phyloP scores from a whole-genome alignment of 129 eudicot species.

The Helichrysum umbraculigerum region DNA sequence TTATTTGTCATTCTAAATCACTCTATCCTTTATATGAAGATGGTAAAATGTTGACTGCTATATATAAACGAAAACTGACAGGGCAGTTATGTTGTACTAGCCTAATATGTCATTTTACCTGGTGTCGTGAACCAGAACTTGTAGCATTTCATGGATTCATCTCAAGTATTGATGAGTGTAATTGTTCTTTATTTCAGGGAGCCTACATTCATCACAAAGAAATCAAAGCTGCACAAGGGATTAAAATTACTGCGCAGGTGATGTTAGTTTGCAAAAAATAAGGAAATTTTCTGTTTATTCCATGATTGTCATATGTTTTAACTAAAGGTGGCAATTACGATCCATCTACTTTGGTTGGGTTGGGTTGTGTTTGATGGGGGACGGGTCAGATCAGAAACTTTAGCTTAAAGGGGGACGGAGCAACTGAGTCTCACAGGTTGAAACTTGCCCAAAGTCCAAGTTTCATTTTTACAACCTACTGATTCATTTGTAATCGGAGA shows the following conservation, averaged over 20 bases:
- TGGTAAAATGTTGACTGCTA: neutral
- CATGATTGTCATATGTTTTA: neutral
- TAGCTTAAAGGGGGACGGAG: neutral
- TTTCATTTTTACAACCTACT: neutral
- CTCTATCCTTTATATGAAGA: neutral
- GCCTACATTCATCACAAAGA: conserved; percentile 80
- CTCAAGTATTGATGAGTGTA: conserved; percentile 3
- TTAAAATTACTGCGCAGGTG: conserved; percentile 97
- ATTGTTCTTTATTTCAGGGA: conserved; percentile 57
- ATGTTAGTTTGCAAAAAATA: conserved; percentile 17
- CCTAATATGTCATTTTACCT: neutral
- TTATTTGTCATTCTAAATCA: neutral
- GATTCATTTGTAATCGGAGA: neutral
- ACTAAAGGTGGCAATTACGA: neutral
- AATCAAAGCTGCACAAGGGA: conserved; percentile 99
- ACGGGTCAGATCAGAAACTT: neutral
- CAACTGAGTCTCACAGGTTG: neutral
- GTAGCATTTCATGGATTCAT: conserved; percentile 1
- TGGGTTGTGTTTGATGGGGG: neutral
- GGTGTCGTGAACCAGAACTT: neutral
- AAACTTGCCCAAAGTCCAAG: neutral
- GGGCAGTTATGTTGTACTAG: neutral
- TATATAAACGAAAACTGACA: neutral
- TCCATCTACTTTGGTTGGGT: neutral
- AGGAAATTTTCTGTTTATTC: neutral